phyloP scores from a whole-genome alignment of 768 basidiomycete species.

The Leccinellum rugosiceps region DNA sequence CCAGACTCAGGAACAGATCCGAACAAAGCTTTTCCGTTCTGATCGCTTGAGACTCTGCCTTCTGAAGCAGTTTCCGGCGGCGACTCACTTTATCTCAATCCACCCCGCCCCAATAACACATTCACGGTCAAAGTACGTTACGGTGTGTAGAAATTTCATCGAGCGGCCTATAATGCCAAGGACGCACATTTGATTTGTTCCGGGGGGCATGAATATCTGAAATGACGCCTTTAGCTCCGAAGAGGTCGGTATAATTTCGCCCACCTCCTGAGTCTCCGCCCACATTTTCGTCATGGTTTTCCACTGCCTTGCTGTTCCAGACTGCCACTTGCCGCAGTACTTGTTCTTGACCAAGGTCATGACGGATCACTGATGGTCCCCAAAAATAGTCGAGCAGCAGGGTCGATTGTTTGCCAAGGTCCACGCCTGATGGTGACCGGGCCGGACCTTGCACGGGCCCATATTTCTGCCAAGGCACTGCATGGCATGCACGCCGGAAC shows the following conservation, averaged over 20 bases:
- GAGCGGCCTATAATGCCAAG: background rate
- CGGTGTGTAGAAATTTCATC: background rate
- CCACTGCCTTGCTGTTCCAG: background rate
- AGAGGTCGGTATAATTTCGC: background rate
- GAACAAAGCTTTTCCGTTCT: background rate
- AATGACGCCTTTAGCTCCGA: background rate
- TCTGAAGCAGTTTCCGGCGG: background rate
- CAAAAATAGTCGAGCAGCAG: constrained; percentile 1
- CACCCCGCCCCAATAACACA: background rate
- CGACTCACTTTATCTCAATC: background rate
- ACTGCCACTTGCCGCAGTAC: background rate
- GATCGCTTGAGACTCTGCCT: background rate
- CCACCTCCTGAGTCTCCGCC: background rate
- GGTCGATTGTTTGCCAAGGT: constrained; percentile 4
- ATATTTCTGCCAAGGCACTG: background rate
- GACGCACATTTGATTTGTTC: background rate
- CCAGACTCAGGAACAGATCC: background rate
- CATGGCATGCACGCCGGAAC: background rate
- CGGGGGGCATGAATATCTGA: background rate
- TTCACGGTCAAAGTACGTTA: background rate
- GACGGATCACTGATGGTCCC: background rate
- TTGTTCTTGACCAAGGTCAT: background rate
- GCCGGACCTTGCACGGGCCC: background rate
- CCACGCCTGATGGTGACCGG: constrained; percentile 1
- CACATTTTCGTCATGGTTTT: background rate